Evolutionary conservation across 2,329 filamentous ascomycete species (phyloP).

Genomic region (Teratosphaeria pseudoeucalypti): DNA sequence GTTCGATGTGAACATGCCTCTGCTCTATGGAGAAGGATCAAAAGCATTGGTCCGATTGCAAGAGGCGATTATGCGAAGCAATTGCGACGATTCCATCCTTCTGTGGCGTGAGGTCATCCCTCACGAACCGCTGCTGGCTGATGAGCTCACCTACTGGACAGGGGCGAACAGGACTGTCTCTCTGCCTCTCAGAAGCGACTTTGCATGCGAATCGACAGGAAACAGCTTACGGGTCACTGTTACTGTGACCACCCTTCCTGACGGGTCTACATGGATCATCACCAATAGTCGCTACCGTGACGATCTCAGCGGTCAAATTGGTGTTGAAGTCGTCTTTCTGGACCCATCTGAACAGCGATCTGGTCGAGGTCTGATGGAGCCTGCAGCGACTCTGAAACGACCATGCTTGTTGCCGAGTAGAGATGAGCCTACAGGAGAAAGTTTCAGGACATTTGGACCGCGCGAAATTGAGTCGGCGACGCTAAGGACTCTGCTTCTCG

Average conservation of each 20-base stretch:
- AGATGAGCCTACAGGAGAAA: background rate
- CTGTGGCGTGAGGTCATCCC: background rate
- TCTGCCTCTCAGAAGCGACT: background rate
- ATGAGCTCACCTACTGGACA: background rate
- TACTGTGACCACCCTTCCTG: background rate
- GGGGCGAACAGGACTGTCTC: background rate
- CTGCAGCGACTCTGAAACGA: too few relatives aligned
- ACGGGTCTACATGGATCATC: background rate
- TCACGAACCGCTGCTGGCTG: background rate
- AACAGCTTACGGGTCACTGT: background rate
- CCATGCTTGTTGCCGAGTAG: background rate
- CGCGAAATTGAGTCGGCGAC: background rate
- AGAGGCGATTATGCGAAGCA: background rate
- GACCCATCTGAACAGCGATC: background rate
- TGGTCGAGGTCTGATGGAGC: too few relatives aligned
- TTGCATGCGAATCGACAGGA: background rate
- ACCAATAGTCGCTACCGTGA: background rate
- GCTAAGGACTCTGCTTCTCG: background rate
- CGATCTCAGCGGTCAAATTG: background rate
- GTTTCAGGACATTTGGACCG: background rate
- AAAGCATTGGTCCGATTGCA: background rate
- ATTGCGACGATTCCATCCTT: background rate
- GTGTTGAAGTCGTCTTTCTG: background rate
- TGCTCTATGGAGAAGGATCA: conserved; percentile 31
- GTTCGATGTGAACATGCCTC: conserved; percentile 34